A percentile compares a stretch with the other conserved stretches of the same genome.
These are phyloP conservation scores for Protoeuglena noctilucae DNA, from an alignment of 139 green algal genomes.

Conservation along the genomic window DNA sequence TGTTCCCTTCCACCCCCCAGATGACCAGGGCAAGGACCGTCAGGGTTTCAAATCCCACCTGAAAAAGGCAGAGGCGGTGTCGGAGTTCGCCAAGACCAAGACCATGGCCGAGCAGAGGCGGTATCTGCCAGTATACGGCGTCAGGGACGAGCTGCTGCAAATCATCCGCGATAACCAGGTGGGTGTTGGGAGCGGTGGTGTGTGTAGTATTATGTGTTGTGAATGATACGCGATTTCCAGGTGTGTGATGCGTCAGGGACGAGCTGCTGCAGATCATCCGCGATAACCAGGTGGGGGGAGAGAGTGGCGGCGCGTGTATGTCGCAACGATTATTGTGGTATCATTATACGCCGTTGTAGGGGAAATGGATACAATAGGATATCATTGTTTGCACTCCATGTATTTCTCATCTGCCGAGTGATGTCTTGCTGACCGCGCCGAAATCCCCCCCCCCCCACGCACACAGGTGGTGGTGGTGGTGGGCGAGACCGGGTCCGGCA, in stretches of 20 bases:
- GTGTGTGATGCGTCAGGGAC: constrained; percentile 68
- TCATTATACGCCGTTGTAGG: too few species aligned
- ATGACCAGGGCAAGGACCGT: constrained; percentile 21
- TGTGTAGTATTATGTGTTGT: not conserved
- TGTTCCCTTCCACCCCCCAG: too few species aligned
- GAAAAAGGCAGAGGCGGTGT: constrained; percentile 62
- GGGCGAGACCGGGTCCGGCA: constrained; percentile 90
- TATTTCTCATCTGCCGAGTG: too few species aligned
- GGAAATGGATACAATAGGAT: too few species aligned
- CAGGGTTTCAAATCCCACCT: constrained; percentile 60
- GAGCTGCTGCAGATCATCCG: constrained; percentile 52
- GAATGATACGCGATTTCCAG: constrained; percentile 49
- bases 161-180: constrained; percentile 80
- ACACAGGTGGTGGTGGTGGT: constrained; percentile 85
- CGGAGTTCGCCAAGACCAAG: constrained; percentile 76
- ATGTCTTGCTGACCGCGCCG: too few species aligned
- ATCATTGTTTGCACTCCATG: too few species aligned
- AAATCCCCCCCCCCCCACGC: too few species aligned
- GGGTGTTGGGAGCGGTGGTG: constrained; percentile 8
- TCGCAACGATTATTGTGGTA: too few species aligned
- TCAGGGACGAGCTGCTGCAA: constrained; percentile 68
- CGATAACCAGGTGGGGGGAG: too few species aligned
- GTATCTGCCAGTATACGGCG: constrained; percentile 70
- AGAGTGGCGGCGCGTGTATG: too few species aligned
- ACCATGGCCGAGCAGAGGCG: constrained; percentile 74